phyloP scores from a whole-genome alignment of 2,329 filamentous ascomycete species.

The Purpureocillium lavendulum region DNA sequence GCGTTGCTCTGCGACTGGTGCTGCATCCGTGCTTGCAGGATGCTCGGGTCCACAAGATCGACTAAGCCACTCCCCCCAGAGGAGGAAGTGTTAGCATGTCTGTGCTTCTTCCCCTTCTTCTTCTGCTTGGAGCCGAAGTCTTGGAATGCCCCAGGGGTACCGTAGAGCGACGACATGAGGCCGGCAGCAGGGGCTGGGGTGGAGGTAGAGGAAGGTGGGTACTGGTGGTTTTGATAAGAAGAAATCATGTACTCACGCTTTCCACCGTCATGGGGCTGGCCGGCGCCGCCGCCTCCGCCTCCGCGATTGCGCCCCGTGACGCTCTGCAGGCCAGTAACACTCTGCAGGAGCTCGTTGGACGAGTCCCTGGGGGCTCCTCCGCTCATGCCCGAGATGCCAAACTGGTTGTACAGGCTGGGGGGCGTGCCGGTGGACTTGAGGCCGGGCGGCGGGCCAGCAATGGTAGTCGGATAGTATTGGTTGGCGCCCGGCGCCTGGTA shows the following conservation, averaged over 20 bases:
- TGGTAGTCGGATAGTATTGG: slow-evolving; percentile 75
- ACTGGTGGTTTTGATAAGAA: slow-evolving; percentile 75
- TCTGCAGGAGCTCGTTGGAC: slow-evolving; percentile 60
- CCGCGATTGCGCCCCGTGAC: slow-evolving; percentile 65
- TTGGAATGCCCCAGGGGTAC: slow-evolving; percentile 76
- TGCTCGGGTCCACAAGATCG: slow-evolving; percentile 99
- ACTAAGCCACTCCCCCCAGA: slow-evolving; percentile 98
- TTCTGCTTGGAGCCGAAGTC: slow-evolving; percentile 95
- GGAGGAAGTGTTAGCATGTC: slow-evolving; percentile 99
- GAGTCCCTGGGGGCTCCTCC: slow-evolving; percentile 60
- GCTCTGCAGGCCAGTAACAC: slow-evolving; percentile 77
- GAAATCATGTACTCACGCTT: slow-evolving; percentile 99
- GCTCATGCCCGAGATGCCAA: slow-evolving; percentile 70
- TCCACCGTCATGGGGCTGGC: slow-evolving; percentile 72
- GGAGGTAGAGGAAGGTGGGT: slow-evolving; percentile 72
- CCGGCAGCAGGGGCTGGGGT: slow-evolving; percentile 83
- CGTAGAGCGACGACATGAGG: slow-evolving; percentile 88
- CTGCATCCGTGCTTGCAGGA: slow-evolving; percentile 96
- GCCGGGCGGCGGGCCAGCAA: slow-evolving; percentile 89
- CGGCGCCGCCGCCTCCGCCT: slow-evolving; percentile 55
- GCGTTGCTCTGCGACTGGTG: slow-evolving; percentile 75
- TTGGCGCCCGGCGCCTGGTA: slow-evolving; percentile 51
- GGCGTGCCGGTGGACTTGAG: slow-evolving; percentile 93
- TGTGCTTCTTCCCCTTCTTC: slow-evolving; percentile 99
- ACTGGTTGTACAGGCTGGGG: slow-evolving; percentile 89